Base-by-base conservation (phyloP, 2,329 filamentous ascomycete genomes). In the Trichoderma afroharzianum region DNA sequence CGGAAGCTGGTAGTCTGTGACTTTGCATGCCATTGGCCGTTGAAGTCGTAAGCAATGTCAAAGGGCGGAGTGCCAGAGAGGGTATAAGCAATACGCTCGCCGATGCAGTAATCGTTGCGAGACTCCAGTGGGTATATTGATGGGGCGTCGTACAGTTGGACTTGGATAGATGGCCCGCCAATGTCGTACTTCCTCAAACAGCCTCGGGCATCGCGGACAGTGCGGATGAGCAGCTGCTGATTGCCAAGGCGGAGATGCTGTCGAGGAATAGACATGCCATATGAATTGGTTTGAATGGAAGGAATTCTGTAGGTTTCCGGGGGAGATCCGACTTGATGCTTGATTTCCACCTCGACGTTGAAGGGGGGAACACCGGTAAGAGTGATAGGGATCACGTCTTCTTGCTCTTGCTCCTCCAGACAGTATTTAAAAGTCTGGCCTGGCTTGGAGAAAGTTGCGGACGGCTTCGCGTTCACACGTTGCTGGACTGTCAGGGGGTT, bases 351-450 rank as follows among this genome's bases (percentile, higher is more conserved):
- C 79, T 98, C 96, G 5, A 99, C 85, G 62, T 91, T 91, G 83
- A 99, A 99, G 0, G 96, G 96, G 7, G 95, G 90, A 18, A 91
- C 85, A 50, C 96, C 96, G 72, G 92, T 92, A 21, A 99, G 86
- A 2, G 88, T 91, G 72, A 99, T 92, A 0, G 95, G 95, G 69
- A 99, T 97, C 53, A 89, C 90, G 78, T 99, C 95, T 77, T 97
- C 93, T 36, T 91, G 89, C 68, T 90, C 89, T 64, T 92, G 88
- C 76, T 97, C 93, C 62, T 94, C 91, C 80, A 94, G 92, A 83
- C 96, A 99, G 82, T 95, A 97, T 79, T 96, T 97, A 85, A 98
- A 98, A 0, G 93, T 95, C 80, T 96, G 96, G 18, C 95, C 95
- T 3, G 95, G 93, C 75, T 93, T 93, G 72, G 88, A 87, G 78